phyloP scores from a whole-genome alignment of 495 filamentous ascomycete genomes.

The Xylaria venustula region DNA sequence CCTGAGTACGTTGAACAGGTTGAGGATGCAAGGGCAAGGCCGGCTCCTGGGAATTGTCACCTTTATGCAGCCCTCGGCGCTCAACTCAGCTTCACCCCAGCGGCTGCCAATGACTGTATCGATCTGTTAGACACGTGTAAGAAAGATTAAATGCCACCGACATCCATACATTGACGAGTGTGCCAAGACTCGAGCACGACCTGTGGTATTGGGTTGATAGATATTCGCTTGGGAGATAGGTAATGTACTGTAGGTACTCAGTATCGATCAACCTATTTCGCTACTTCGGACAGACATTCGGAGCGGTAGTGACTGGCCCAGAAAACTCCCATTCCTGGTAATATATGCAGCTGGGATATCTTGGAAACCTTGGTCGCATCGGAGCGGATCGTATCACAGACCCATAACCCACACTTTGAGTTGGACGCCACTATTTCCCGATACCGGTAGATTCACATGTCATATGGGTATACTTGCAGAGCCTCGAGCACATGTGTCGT shows the following conservation, averaged over 20 bases:
- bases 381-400: conserved; percentile 1
- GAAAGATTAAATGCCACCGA: not conserved
- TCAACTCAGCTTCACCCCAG: not conserved
- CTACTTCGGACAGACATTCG: not conserved
- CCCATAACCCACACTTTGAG: not conserved
- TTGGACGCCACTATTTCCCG: too few relatives aligned
- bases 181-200: not conserved
- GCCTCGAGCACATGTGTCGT: too few relatives aligned
- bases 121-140: not conserved
- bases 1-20: not conserved
- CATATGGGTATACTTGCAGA: too few relatives aligned
- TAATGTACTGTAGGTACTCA: not conserved
- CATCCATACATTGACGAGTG: not conserved
- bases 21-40: not conserved
- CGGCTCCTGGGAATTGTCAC: not conserved
- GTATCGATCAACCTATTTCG: not conserved
- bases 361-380: not conserved
- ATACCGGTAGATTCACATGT: too few relatives aligned
- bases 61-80: conserved; percentile 8
- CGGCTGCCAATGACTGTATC: not conserved
- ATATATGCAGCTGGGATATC: not conserved
- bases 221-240: not conserved
- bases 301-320: not conserved
- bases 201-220: not conserved
- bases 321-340: not conserved